A percentile compares a stretch with the other conserved stretches of the same genome.
phyloP scores from a whole-genome alignment of 805 yeast genomes.

The Saccharomycopsis javanensis region DNA sequence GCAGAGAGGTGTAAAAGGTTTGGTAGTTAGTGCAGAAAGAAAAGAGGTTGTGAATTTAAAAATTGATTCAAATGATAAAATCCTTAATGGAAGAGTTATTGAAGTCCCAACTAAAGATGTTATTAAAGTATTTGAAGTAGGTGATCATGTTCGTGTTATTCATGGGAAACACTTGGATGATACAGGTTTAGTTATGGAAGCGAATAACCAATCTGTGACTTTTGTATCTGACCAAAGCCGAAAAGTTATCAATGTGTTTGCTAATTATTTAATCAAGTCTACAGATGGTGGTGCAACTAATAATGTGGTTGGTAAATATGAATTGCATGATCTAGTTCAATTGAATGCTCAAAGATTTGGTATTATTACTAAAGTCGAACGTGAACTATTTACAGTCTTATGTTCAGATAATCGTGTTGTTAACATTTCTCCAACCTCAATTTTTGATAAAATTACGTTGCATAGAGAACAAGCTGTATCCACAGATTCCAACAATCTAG shows the following conservation, averaged over 20 bases:
- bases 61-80: slow-evolving; percentile 33
- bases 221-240: slow-evolving; percentile 82
- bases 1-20: slow-evolving; percentile 81
- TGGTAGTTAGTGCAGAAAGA: slow-evolving; percentile 50
- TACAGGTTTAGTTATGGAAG: slow-evolving; percentile 84
- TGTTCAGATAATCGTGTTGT: slow-evolving; percentile 73
- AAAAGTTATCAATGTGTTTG: slow-evolving; percentile 84
- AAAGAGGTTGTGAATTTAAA: slow-evolving; percentile 40
- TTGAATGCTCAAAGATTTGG: slow-evolving; percentile 81
- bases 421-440: slow-evolving; percentile 69
- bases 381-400: slow-evolving; percentile 71
- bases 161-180: slow-evolving; percentile 90
- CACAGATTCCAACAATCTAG: slow-evolving; percentile 77
- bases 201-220: slow-evolving; percentile 78
- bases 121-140: slow-evolving; percentile 77
- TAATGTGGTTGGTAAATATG: slow-evolving; percentile 67
- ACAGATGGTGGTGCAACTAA: slow-evolving; percentile 68
- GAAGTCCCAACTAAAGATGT: slow-evolving; percentile 77
- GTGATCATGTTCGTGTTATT: slow-evolving; percentile 90
- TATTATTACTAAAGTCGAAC: slow-evolving; percentile 81
- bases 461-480: slow-evolving; percentile 70
- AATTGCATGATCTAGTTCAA: slow-evolving; percentile 82
- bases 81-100: slow-evolving; percentile 46
- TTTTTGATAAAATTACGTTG: slow-evolving; percentile 62
- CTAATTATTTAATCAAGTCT: slow-evolving; percentile 83